phyloP scores from a whole-genome alignment of 148 eudicot species.

The Nepenthes gracilis region DNA sequence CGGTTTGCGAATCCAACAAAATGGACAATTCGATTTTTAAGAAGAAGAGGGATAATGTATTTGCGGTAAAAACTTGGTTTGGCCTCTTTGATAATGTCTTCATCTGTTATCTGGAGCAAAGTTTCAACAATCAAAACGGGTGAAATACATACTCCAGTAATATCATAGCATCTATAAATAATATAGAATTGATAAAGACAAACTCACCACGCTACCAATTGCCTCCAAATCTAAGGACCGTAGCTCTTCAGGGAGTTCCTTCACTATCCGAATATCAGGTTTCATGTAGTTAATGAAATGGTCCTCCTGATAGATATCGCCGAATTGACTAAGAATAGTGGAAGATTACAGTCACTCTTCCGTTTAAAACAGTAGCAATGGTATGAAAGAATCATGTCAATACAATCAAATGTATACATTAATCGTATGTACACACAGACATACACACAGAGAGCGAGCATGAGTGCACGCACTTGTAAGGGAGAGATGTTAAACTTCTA shows the following conservation, averaged over 20 bases:
- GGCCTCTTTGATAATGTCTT: conserved; percentile 87
- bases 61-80: conserved; percentile 83
- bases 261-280: conserved; percentile 83
- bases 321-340: conserved; percentile 84
- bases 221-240: conserved; percentile 82
- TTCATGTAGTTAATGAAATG: conserved; percentile 78
- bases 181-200: conserved; percentile 4
- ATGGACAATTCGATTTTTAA: conserved; percentile 67
- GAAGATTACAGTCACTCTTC: conserved; percentile 53
- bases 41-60: conserved; percentile 74
- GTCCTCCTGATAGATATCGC: conserved; percentile 99
- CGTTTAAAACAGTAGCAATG: conserved; percentile 17
- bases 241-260: conserved; percentile 74
- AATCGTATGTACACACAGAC: not conserved
- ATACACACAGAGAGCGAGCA: not conserved
- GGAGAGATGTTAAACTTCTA: too few relatives aligned
- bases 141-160: not conserved
- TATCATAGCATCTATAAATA: not conserved
- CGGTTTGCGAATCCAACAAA: conserved; percentile 95
- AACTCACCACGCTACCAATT: conserved; percentile 86
- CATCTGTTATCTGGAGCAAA: conserved; percentile 66
- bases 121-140: conserved; percentile 7
- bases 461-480: too few relatives aligned
- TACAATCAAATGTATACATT: not conserved
- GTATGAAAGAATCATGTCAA: conserved; percentile 9